Base-by-base conservation (phyloP, 768 basidiomycete species). In the Leccinum olivaceopallidum region DNA sequence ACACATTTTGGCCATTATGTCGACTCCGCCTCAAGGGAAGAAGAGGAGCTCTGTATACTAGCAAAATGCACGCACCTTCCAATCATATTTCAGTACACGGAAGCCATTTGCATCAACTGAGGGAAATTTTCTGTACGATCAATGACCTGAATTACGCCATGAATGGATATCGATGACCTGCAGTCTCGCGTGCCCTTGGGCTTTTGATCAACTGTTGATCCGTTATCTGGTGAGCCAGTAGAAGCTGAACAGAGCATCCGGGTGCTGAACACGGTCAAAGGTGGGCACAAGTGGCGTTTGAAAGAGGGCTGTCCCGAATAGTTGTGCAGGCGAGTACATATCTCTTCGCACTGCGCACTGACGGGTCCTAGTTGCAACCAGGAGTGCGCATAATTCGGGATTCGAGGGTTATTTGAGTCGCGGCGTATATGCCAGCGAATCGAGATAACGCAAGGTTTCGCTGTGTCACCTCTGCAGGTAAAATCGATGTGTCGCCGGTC, bases 291-390 rank as follows among this genome's bases (percentile, higher is more conserved):
- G 61, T 63, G 52, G 61, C 53, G 42, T 56, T 53, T 10, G 8
- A 34, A 20, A 59, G 53, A 16, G 28, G 18, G 9, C 4, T 24
- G 1, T 9, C 24, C 5, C 20, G 47, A 16, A 37, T 28, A 20
- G 20, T 14, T 53, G 24, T 30, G 18, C 10, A 68, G 67, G 58
- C 54, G 18, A 65, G 67, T 60, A 58, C 14, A 57, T 1, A n/a
- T 32, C 4, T 53, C 42, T 48, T 34, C 0, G n/a, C 36, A 36
- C 7, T 55, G 16, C 2, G 20, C 18, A 6, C 49, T 22, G 34
- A 30, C 12, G 32, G 18, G 12, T 53, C 36, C 59, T 26, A 6
- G 2, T 16, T 34, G 37, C 22, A 50, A 8, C 6, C 13, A 49
- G 48, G 48, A 44, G 42, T 9, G 7, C 18, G 18, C 9, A n/a